Base-by-base conservation (phyloP, 2,329 filamentous ascomycete genomes). In the Endothia cerciana region DNA sequence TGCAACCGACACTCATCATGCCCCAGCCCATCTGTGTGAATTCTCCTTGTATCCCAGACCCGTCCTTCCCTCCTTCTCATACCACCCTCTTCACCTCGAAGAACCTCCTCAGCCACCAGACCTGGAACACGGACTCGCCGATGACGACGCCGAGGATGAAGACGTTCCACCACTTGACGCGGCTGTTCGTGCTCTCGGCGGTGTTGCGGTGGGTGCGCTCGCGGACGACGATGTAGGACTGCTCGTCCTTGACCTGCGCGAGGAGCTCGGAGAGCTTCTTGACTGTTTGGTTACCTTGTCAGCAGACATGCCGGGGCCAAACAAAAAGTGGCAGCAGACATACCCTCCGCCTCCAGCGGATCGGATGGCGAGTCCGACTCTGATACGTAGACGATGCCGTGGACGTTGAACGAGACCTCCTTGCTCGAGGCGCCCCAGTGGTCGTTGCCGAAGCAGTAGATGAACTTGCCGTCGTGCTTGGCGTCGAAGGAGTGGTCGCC, bases 151-250 rank as follows among this genome's bases (percentile, higher is more conserved):
- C 86, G 70, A 99, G 88, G 80, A 99, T 94, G 80, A 98, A 98
- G 73, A 98, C 87, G 79, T 95, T 97, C 95, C 95, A 99, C 95
- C 95, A 99, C 85, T 99, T 99, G 77, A 99, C 95, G 71, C 95
- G 87, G 72, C 89, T 87, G 80, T 99, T 99, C 74, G 95, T 99
- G 86, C 94, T 97, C 84, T 99, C 95, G 70, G 95, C 95, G 11
- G 95, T 99, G 83, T 99, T 99, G 77, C 95, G 88, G 85, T 99
- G 95, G 72, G 92, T 97, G 75, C 95, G 88, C 83, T 99, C 95
- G 73, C 95, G 91, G 66, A 98, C 82, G 69, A 99, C 89, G 75
- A 99, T 98, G 83, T 99, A 99, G 72, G 90, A 88, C 82, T 99
- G 95, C 83, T 99, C 95, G 78, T 98, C 95, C 83, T 97, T 97